Percentiles rank a stretch among this genome's conserved stretches.
Conservation (phyloP, 139 green algal genomes). For the Dunaliella sp. region DNA sequence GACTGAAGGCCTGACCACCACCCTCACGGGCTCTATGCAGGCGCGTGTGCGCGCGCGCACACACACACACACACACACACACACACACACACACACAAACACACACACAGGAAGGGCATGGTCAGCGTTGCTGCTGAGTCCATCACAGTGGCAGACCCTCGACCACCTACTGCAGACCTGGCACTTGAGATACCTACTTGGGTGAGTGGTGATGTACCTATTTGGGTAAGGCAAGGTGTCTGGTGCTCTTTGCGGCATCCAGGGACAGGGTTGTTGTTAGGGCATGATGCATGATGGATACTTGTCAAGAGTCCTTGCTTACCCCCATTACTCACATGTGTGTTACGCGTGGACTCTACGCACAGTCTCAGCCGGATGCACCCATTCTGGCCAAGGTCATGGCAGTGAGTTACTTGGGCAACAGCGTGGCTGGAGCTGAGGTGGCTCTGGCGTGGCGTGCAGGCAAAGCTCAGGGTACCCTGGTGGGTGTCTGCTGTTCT, state of each 20-base stretch:
- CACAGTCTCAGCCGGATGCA: neutral
- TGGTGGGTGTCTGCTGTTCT: neutral
- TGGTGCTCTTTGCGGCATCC: too few species aligned
- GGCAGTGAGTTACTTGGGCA: constrained; percentile 23
- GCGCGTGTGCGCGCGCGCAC: too few species aligned
- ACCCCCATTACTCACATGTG: too few species aligned
- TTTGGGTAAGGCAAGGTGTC: too few species aligned
- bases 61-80: too few species aligned
- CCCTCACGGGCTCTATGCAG: too few species aligned
- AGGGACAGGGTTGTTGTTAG: too few species aligned
- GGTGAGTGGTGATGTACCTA: too few species aligned
- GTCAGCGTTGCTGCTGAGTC: neutral
- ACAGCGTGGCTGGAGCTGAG: constrained; percentile 9
- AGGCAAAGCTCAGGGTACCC: constrained; percentile 13
- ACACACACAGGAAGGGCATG: neutral
- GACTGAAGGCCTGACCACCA: too few species aligned
- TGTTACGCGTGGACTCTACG: too few species aligned
- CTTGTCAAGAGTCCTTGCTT: neutral
- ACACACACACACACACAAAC: too few species aligned
- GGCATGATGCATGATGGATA: too few species aligned
- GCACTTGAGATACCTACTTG: constrained; percentile 26
- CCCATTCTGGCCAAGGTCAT: neutral
- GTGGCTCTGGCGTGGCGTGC: constrained; percentile 28
- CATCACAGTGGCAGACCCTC: constrained; percentile 45
- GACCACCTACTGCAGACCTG: constrained; percentile 50